These are phyloP conservation scores for Phytophthora litchii DNA, from an alignment of 352 stramenopile genomes.

Conservation along the genomic window DNA sequence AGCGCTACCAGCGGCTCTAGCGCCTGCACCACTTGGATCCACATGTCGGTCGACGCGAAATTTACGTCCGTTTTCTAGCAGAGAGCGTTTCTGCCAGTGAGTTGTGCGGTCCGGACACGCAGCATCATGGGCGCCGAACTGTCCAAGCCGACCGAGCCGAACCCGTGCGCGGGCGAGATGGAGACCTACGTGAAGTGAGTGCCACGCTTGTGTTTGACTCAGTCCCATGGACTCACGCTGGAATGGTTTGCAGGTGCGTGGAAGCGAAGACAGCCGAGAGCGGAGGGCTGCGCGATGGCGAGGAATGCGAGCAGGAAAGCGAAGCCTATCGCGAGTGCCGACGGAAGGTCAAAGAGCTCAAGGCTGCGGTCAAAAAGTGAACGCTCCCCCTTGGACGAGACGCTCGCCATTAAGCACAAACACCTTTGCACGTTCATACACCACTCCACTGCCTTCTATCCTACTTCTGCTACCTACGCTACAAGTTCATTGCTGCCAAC, in stretches of 20 bases:
- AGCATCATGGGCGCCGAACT: constrained; percentile 62
- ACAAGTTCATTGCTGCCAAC: constrained; percentile 17
- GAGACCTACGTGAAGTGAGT: constrained; percentile 79
- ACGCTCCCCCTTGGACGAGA: background rate
- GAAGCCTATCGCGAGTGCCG: constrained; percentile 70
- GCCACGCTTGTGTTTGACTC: constrained; percentile 7
- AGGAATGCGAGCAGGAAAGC: constrained; percentile 72
- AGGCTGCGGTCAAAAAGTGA: constrained; percentile 32
- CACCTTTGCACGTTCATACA: constrained; percentile 14
- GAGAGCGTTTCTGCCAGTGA: constrained; percentile 13
- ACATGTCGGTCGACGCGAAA: constrained; percentile 29
- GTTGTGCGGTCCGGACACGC: constrained; percentile 13
- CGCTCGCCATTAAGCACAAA: constrained; percentile 11
- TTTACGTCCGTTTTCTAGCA: constrained; percentile 20
- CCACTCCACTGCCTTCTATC: constrained; percentile 1
- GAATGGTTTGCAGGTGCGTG: constrained; percentile 51
- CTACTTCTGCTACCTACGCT: constrained; percentile 18
- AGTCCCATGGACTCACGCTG: constrained; percentile 4
- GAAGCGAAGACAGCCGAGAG: constrained; percentile 60
- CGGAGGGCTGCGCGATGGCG: constrained; percentile 68
- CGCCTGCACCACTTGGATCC: constrained; percentile 35
- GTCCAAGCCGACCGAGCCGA: constrained; percentile 51
- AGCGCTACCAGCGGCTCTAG: constrained; percentile 29
- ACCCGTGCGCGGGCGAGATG: constrained; percentile 68
- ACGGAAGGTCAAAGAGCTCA: constrained; percentile 48